Evolutionary conservation across 805 yeast species (phyloP).

Genomic region (Monosporozyma aquatica): DNA sequence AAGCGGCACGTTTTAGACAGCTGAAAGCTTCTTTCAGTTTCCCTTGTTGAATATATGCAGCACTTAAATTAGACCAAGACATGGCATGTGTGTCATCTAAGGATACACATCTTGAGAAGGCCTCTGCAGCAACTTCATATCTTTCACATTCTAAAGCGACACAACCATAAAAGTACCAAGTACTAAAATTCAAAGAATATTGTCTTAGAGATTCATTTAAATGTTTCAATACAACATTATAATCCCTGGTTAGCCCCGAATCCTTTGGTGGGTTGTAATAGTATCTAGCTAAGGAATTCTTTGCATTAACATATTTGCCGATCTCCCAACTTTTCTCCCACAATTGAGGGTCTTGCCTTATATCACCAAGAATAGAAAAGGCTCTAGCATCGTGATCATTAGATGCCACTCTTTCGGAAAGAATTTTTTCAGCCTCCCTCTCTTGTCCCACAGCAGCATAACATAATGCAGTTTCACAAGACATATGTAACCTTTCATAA

Average conservation of each 20-base stretch:
- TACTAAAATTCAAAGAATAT: constrained; percentile 65
- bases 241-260: constrained; percentile 43
- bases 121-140: constrained; percentile 76
- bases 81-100: constrained; percentile 71
- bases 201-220: constrained; percentile 65
- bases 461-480: constrained; percentile 82
- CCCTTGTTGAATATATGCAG: constrained; percentile 57
- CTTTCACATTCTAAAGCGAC: constrained; percentile 67
- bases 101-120: constrained; percentile 83
- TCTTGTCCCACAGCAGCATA: constrained; percentile 78
- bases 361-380: constrained; percentile 75
- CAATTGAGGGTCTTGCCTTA: constrained; percentile 59
- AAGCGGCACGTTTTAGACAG: constrained; percentile 73
- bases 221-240: constrained; percentile 49
- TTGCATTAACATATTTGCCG: constrained; percentile 77
- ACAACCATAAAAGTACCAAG: constrained; percentile 92
- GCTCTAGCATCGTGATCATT: constrained; percentile 78
- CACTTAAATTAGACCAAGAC: constrained; percentile 88
- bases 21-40: constrained; percentile 72
- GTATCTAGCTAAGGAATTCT: constrained; percentile 68
- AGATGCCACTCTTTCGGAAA: constrained; percentile 42
- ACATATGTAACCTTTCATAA: constrained; percentile 66
- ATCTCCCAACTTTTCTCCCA: constrained; percentile 87
- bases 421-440: constrained; percentile 50
- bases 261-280: constrained; percentile 55